Evolutionary conservation across 2,329 filamentous ascomycete genomes (phyloP).

Genomic region (Scedosporium minutisporum): DNA sequence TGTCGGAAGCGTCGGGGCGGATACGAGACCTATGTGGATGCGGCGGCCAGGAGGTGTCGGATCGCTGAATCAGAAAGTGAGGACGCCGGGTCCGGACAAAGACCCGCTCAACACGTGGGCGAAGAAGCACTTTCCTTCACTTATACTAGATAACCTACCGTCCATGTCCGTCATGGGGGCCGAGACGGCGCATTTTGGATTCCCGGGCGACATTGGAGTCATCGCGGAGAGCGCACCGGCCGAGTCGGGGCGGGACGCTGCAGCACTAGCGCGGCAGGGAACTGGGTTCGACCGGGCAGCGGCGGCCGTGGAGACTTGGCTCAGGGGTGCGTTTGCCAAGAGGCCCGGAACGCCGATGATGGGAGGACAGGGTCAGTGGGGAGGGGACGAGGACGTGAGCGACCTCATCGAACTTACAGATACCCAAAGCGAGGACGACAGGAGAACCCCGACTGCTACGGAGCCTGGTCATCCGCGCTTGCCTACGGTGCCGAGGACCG

Average conservation of each 20-base stretch:
- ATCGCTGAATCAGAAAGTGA: conserved; percentile 61
- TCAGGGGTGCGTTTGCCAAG: conserved; percentile 69
- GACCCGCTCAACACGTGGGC: conserved; percentile 81
- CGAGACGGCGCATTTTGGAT: conserved; percentile 48
- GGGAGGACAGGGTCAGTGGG: conserved; percentile 21
- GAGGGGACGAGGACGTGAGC: conserved; percentile 30
- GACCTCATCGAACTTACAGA: conserved; percentile 68
- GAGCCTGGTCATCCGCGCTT: conserved; percentile 4
- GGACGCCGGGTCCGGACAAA: conserved; percentile 69
- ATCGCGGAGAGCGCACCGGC: conserved; percentile 42
- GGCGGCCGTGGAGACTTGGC: conserved; percentile 80
- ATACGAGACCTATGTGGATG: conserved; percentile 50
- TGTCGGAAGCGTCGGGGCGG: conserved; percentile 26
- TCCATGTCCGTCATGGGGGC: conserved; percentile 57
- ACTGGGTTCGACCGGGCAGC: conserved; percentile 70
- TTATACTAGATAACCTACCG: conserved; percentile 60
- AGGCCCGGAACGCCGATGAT: conserved; percentile 42
- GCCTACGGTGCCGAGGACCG: neutral
- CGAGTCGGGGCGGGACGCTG: neutral
- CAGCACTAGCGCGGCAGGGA: conserved; percentile 26
- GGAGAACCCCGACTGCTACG: conserved; percentile 17
- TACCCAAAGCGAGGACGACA: conserved; percentile 44
- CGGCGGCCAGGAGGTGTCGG: conserved; percentile 82
- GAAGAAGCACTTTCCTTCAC: conserved; percentile 69
- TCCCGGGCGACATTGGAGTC: conserved; percentile 28